These are phyloP conservation scores for Globisporangium parvum DNA, from an alignment of 352 stramenopile species.

Conservation along the genomic window DNA sequence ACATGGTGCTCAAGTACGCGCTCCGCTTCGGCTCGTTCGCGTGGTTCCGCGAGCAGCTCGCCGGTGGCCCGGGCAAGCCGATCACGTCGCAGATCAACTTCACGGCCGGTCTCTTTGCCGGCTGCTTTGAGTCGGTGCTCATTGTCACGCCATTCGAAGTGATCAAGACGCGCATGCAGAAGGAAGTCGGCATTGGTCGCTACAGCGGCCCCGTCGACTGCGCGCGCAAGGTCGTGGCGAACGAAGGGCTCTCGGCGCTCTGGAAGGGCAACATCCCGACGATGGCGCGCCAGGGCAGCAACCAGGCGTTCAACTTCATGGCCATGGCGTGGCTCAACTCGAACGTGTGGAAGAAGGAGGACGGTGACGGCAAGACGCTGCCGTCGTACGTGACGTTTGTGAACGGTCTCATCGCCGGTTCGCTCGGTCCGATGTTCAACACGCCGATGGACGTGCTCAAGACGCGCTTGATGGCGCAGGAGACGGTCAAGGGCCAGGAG, in stretches of 20 bases:
- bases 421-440: slow-evolving; percentile 84
- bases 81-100: slow-evolving; percentile 80
- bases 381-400: slow-evolving; percentile 92
- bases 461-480: slow-evolving; percentile 90
- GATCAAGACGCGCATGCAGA: slow-evolving; percentile 98
- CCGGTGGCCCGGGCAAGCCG: slow-evolving; percentile 57
- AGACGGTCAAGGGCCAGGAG: slow-evolving; percentile 83
- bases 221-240: slow-evolving; percentile 85
- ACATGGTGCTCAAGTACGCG: slow-evolving; percentile 89
- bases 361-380: slow-evolving; percentile 88
- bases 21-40: slow-evolving; percentile 82
- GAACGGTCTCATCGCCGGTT: slow-evolving; percentile 88
- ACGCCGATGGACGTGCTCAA: slow-evolving; percentile 94
- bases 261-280: slow-evolving; percentile 96
- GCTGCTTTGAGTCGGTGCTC: slow-evolving; percentile 94
- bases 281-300: slow-evolving; percentile 95
- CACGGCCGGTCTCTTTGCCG: slow-evolving; percentile 86
- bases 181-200: slow-evolving; percentile 89
- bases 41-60: slow-evolving; percentile 85
- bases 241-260: slow-evolving; percentile 92
- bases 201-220: slow-evolving; percentile 90
- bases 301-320: slow-evolving; percentile 99
- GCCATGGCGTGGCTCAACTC: slow-evolving; percentile 90
- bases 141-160: slow-evolving; percentile 97
- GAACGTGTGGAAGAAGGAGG: slow-evolving; percentile 88